Percentiles rank a stretch among this genome's conserved stretches.
These are phyloP conservation scores for Elongisporangium prolatum DNA, from an alignment of 352 stramenopile genomes.

Conservation along the genomic window DNA sequence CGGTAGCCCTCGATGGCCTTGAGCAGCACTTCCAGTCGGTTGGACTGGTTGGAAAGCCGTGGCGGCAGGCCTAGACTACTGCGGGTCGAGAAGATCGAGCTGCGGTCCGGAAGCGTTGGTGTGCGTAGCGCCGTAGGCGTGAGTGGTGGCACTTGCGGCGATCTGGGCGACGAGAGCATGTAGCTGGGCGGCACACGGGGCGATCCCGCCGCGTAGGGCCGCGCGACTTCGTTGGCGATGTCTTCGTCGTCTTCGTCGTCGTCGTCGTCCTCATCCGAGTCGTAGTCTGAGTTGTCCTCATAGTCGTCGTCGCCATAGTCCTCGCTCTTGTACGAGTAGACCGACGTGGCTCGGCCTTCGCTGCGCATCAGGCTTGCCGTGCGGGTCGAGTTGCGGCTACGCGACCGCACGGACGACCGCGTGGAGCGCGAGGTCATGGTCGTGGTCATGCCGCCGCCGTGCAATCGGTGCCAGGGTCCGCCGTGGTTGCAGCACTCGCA, in stretches of 20 bases:
- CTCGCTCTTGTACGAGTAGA: slow-evolving; percentile 34
- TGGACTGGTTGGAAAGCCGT: slow-evolving; percentile 51
- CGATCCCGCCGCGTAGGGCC: slow-evolving; percentile 26
- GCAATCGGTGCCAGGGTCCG: slow-evolving; percentile 59
- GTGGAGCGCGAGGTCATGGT: slow-evolving; percentile 7
- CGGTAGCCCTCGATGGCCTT: slow-evolving; percentile 62
- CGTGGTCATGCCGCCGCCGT: slow-evolving; percentile 38
- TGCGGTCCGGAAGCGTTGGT: slow-evolving; percentile 19
- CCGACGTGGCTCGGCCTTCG: slow-evolving; percentile 3
- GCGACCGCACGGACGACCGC: slow-evolving; percentile 5
- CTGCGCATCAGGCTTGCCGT: slow-evolving; percentile 2
- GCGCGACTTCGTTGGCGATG: slow-evolving; percentile 71
- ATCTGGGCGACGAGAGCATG: not conserved
- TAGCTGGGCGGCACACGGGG: not conserved
- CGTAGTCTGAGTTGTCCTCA: slow-evolving; percentile 33
- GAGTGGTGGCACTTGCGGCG: not conserved
- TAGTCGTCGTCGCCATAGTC: slow-evolving; percentile 11
- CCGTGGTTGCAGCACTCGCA: slow-evolving; percentile 73
- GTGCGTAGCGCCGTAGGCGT: slow-evolving; percentile 1
- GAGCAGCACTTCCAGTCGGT: slow-evolving; percentile 55
- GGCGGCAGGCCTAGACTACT: slow-evolving; percentile 54
- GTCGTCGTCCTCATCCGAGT: slow-evolving; percentile 33
- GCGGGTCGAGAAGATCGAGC: slow-evolving; percentile 42
- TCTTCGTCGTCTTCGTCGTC: slow-evolving; percentile 56
- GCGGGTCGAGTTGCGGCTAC: slow-evolving; percentile 6